Base-by-base conservation (phyloP, 257 asterid genomes). In the Solanum stenotomum region DNA sequence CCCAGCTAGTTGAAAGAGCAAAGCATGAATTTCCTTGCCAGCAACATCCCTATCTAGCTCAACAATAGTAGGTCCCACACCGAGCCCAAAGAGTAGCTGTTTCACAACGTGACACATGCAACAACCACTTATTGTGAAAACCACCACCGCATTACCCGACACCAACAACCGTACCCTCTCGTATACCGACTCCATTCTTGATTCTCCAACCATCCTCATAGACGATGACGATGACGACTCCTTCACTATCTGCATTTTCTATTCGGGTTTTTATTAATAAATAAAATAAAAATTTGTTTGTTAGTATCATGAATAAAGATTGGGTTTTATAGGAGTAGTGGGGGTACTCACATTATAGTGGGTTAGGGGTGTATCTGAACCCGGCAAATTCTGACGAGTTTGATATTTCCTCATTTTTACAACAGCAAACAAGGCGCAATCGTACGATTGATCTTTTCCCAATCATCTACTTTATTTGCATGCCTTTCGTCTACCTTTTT, bases 81-180 rank as follows among this genome's bases (percentile, higher is more conserved):
- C 99, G 3, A 96, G 95, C 11, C 99, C 99, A 77, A 95, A 90
- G 1, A 96, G 94, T 22, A 96, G 93, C 86, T 94, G 97, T 89
- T 93, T 95, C 76, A 95, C 98, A 10, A 94, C 99, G 87, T 96
- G 99, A 92, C 98, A 93, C 98, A 96, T 95, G 93, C 99, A 95
- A 88, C 99, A 96, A 1, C 96, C 96, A 86, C 95, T 94, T 83
- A 93, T 74, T 10, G 98, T 93, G 95, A 96, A 96, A n/a, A 96
- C 91, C 70, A 96, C 99, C 87, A 94, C 98, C 46, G 98, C 98
- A 85, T 94, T 96, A 40, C 93, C 87, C 22, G 96, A 90, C 13
- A 93, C 98, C 84, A 96, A 59, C 8, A 40, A 5, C 25, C 91
- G 76, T 20, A 96, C 92, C 76, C 89, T 91, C 92, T 94, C 96